Percentiles rank a stretch among this genome's conserved stretches.
These are phyloP conservation scores for Aphanomyces stellatus DNA, from an alignment of 352 stramenopile genomes.

Conservation along the genomic window DNA sequence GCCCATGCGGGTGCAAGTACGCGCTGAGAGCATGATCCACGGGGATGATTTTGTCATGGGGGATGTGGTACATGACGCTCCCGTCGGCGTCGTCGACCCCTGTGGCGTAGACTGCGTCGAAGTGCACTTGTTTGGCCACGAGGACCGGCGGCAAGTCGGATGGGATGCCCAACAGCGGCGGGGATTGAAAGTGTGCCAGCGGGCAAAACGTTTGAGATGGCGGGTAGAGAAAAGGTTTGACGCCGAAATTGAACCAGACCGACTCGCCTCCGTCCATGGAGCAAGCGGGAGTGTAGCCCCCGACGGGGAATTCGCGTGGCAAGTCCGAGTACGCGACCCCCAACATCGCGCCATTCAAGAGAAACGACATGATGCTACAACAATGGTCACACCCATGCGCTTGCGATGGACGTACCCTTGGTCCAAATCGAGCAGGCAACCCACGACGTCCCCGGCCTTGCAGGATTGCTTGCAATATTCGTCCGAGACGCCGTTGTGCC, in stretches of 20 bases:
- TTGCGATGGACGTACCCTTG: not conserved
- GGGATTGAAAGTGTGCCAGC: slow-evolving; percentile 10
- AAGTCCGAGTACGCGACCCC: slow-evolving; percentile 9
- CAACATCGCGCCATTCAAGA: slow-evolving; percentile 1
- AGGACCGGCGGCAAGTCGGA: not conserved
- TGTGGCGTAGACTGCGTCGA: not conserved
- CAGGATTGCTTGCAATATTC: slow-evolving; percentile 20
- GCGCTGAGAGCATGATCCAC: not conserved
- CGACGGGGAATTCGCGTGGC: not conserved
- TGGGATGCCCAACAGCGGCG: not conserved
- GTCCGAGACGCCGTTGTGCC: slow-evolving; percentile 7
- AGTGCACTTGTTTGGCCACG: not conserved
- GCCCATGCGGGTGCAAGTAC: not conserved
- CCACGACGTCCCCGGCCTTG: slow-evolving; percentile 16
- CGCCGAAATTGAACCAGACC: slow-evolving; percentile 20
- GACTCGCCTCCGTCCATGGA: slow-evolving; percentile 20
- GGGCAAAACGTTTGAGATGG: slow-evolving; percentile 10
- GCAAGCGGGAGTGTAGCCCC: slow-evolving; percentile 13
- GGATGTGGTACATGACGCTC: not conserved
- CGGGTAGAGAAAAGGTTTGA: slow-evolving; percentile 16
- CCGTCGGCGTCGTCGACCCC: not conserved
- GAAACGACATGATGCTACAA: slow-evolving; percentile 13
- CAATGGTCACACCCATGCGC: not conserved
- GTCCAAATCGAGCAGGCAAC: slow-evolving; percentile 14
- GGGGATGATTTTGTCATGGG: not conserved